Base-by-base conservation (phyloP, 192 early-diverging fungal genomes). In the Podila clonocystis region DNA sequence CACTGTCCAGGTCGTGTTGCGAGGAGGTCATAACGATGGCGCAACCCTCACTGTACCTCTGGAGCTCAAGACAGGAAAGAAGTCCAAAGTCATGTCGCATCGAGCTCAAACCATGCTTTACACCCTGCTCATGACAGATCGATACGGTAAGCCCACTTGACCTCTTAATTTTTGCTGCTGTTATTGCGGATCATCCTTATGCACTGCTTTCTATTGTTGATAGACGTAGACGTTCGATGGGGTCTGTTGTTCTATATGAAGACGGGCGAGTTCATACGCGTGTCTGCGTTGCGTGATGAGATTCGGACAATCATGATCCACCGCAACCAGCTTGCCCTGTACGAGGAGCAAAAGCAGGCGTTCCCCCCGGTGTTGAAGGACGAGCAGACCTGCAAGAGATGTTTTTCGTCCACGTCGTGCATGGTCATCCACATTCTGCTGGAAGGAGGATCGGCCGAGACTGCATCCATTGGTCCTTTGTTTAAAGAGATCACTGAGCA, bases 61-160 rank as follows among this genome's bases (percentile, higher is more conserved):
- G 58, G 97, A 99, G 82, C 65, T 99, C 9, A 99, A 99, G 76
- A 86, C 88, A 1, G 95, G 97, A 7, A 91, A 89, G 60, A 82
- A 70, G 9, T 87, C 86, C 0, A 83, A 84, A 13, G 85, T 88
- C 34, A 59, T 90, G 1, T 72, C 87, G 2, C 95, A 99, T 83
- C 86, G 91, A 12, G 94, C 96, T 2, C 97, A 99, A 74, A 90
- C 95, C 0, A 83, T 89, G 17, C 82, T 98, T 17, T 99, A 99
- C 83, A 93, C 93, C 13, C 82, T 97, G 41, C 68, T 97, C 28
- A 86, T 99, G 86, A 85, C 87, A 29, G 97, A 98, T 71, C 88
- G 92, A 28, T 96, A 97, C 76, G 86, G 89, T 92, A 85, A 68
- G 69, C 24, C 38, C 1, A 34, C 20, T 29, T 11, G 7, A 0